A percentile compares a stretch with the other conserved stretches of the same genome.
phyloP scores from a whole-genome alignment of 202 grass and related monocot genomes.

The Schoenoplectus tabernaemontani region DNA sequence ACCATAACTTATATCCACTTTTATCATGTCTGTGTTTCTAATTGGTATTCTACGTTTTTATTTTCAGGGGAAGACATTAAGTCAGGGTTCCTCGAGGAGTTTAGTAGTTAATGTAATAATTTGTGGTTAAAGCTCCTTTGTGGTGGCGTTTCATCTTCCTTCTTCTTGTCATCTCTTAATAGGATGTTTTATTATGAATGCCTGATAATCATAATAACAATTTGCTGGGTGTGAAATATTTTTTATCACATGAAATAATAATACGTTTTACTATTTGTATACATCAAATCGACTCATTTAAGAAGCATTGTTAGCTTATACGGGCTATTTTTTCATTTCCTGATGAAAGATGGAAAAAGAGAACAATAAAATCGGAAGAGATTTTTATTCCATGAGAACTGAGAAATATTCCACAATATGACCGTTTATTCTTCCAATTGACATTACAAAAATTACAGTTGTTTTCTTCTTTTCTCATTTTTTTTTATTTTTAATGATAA shows the following conservation, averaged over 20 bases:
- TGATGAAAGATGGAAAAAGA: no score
- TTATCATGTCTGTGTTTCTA: not conserved
- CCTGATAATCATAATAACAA: conserved; percentile 4
- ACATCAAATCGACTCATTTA: no score
- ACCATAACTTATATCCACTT: not conserved
- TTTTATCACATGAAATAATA: not conserved
- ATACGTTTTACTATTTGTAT: not conserved
- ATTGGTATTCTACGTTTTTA: not conserved
- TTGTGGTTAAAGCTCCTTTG: not conserved
- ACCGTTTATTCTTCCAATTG: no score
- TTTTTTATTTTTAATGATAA: no score
- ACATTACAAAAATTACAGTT: no score
- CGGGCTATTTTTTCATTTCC: no score
- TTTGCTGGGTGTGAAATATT: not conserved
- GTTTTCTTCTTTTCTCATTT: no score
- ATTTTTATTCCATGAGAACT: no score
- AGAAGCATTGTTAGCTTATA: no score
- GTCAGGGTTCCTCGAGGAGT: not conserved
- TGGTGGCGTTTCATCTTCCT: not conserved
- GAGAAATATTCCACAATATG: no score
- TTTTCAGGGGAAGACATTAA: not conserved
- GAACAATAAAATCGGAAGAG: no score
- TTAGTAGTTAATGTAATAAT: not conserved
- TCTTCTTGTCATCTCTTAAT: not conserved
- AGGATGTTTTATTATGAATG: not conserved